phyloP scores from a whole-genome alignment of 306 rosid genomes.

The Begonia peltatifolia region DNA sequence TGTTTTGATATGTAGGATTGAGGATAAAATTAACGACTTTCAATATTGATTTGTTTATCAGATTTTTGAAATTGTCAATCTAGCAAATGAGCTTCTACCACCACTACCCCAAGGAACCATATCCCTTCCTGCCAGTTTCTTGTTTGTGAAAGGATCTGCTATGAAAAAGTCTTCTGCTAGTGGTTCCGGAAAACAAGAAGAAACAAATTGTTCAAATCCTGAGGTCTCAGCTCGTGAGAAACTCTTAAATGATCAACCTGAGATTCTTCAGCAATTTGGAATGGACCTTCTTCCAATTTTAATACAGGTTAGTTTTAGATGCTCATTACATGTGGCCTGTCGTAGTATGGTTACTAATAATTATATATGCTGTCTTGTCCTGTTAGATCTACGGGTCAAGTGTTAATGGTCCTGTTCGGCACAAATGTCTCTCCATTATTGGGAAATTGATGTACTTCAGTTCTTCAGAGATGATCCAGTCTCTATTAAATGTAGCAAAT shows the following conservation, averaged over 20 bases:
- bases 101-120: constrained; percentile 91
- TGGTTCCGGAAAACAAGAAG: constrained; percentile 70
- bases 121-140: constrained; percentile 54
- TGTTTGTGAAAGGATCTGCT: constrained; percentile 65
- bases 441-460: constrained; percentile 97
- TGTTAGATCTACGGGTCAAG: constrained; percentile 92
- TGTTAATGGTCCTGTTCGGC: constrained; percentile 92
- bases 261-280: constrained; percentile 84
- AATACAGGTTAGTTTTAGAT: constrained; percentile 50
- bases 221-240: constrained; percentile 89
- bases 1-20: too few relatives aligned
- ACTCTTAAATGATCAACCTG: constrained; percentile 80
- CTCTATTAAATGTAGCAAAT: constrained; percentile 65
- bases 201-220: constrained; percentile 38
- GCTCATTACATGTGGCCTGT: neutral
- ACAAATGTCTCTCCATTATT: constrained; percentile 82
- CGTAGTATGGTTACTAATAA: constrained; percentile 10
- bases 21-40: too few relatives aligned
- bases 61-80: constrained; percentile 96
- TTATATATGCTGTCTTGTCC: constrained; percentile 10
- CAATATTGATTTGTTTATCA: constrained; percentile 7
- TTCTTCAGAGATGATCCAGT: constrained; percentile 86
- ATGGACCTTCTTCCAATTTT: constrained; percentile 90
- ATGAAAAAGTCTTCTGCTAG: constrained; percentile 54
- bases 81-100: constrained; percentile 94